phyloP scores from a whole-genome alignment of 805 yeast species.

The Spathaspora gorwiae region DNA sequence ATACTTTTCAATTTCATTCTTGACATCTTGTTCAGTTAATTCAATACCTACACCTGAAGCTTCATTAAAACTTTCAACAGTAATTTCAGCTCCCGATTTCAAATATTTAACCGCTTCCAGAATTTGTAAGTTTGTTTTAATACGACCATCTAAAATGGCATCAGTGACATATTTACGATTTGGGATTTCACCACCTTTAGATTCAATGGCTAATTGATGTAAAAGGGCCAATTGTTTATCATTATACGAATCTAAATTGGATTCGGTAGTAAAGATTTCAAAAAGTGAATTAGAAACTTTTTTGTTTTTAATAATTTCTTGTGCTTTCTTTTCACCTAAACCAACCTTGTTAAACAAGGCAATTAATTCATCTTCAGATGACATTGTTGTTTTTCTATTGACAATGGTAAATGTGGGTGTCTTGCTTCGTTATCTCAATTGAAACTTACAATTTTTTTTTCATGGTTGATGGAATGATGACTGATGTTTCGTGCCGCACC shows the following conservation, averaged over 20 bases:
- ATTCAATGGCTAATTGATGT: constrained; percentile 71
- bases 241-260: constrained; percentile 32
- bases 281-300: constrained; percentile 73
- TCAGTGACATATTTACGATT: constrained; percentile 50
- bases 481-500: no score
- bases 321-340: constrained; percentile 66
- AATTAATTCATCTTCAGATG: constrained; percentile 21
- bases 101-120: constrained; percentile 76
- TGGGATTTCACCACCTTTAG: constrained; percentile 54
- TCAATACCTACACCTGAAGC: constrained; percentile 77
- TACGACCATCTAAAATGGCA: constrained; percentile 60
- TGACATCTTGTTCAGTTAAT: constrained; percentile 63
- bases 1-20: constrained; percentile 51
- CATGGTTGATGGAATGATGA: no score
- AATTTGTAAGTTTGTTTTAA: constrained; percentile 69
- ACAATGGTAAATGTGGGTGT: background rate
- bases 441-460: no score
- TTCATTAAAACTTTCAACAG: constrained; percentile 46
- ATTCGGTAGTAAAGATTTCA: constrained; percentile 49
- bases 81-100: constrained; percentile 26
- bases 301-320: constrained; percentile 79
- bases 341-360: constrained; percentile 48
- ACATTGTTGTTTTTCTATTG: background rate
- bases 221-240: constrained; percentile 60
- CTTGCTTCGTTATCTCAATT: no score